These are phyloP conservation scores for Petasospora fabianii DNA, from an alignment of 1,139 yeast species.

Conservation along the genomic window DNA sequence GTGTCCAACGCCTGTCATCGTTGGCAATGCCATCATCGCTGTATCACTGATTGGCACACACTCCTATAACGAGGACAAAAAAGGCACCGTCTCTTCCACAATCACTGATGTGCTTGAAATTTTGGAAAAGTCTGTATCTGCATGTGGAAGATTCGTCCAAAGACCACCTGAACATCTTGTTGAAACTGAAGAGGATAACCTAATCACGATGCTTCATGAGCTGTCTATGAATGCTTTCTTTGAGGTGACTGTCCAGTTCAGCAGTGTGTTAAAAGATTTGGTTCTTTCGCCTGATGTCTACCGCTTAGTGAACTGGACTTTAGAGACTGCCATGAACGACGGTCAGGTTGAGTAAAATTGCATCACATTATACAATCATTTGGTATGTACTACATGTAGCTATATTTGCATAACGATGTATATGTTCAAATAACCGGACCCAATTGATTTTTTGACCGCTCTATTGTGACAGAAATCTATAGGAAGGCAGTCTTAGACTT, in stretches of 20 bases:
- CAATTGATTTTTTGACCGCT: not conserved
- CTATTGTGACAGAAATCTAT: too few relatives aligned
- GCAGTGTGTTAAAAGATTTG: slow-evolving; percentile 59
- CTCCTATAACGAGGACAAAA: slow-evolving; percentile 62
- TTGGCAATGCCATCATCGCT: slow-evolving; percentile 64
- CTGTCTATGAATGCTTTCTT: slow-evolving; percentile 60
- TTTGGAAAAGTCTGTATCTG: slow-evolving; percentile 56
- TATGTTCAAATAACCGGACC: too few relatives aligned
- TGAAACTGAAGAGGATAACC: slow-evolving; percentile 33
- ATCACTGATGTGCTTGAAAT: slow-evolving; percentile 56
- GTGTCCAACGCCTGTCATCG: slow-evolving; percentile 52
- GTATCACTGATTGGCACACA: slow-evolving; percentile 54
- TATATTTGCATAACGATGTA: too few relatives aligned
- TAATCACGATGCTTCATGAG: slow-evolving; percentile 56
- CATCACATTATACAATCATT: too few relatives aligned
- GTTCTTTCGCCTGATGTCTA: slow-evolving; percentile 59
- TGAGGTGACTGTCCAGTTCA: slow-evolving; percentile 60
- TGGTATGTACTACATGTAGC: not conserved
- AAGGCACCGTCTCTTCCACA: slow-evolving; percentile 46
- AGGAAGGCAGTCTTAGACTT: too few relatives aligned
- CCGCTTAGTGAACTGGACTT: slow-evolving; percentile 67
- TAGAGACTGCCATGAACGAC: slow-evolving; percentile 52
- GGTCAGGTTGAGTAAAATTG: slow-evolving; percentile 6
- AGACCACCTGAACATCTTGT: slow-evolving; percentile 29
- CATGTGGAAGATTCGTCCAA: slow-evolving; percentile 44